Evolutionary conservation across 495 filamentous ascomycete genomes (phyloP).

Genomic region (Aspergillus incahuasiensis): DNA sequence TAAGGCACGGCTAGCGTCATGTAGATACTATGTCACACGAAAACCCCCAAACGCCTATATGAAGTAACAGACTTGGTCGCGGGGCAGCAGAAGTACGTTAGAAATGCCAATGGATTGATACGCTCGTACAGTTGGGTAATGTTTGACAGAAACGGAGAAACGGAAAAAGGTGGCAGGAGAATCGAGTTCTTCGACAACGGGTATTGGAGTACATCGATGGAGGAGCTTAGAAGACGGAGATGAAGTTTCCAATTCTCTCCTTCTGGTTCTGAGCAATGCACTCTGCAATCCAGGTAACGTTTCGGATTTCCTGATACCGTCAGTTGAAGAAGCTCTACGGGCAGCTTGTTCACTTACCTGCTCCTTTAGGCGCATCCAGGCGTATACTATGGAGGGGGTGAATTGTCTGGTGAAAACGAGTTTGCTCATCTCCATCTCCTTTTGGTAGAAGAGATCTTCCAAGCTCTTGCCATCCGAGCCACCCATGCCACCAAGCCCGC

Average conservation of each 20-base stretch:
- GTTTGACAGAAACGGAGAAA: conserved; percentile 18
- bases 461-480: conserved; percentile 82
- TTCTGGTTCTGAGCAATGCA: conserved; percentile 99
- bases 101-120: conserved; percentile 22
- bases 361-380: conserved; percentile 95
- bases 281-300: conserved; percentile 99
- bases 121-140: conserved; percentile 28
- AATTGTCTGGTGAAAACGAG: conserved; percentile 93
- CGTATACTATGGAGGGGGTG: conserved; percentile 90
- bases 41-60: conserved; percentile 32
- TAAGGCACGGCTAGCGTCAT: conserved; percentile 5
- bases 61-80: conserved; percentile 16
- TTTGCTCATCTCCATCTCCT: conserved; percentile 98
- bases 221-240: conserved; percentile 76
- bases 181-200: conserved; percentile 12
- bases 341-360: conserved; percentile 59
- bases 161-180: conserved; percentile 26
- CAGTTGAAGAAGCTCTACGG: conserved; percentile 9
- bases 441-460: conserved; percentile 98
- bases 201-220: conserved; percentile 2
- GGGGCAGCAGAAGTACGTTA: neutral
- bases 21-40: conserved; percentile 28
- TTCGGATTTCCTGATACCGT: conserved; percentile 84
- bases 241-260: conserved; percentile 96
- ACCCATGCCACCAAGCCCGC: conserved; percentile 78